A percentile compares a stretch with the other conserved stretches of the same genome.
Evolutionary conservation across 768 basidiomycete species (phyloP).

Genomic region (Filobasidium floriforme): DNA sequence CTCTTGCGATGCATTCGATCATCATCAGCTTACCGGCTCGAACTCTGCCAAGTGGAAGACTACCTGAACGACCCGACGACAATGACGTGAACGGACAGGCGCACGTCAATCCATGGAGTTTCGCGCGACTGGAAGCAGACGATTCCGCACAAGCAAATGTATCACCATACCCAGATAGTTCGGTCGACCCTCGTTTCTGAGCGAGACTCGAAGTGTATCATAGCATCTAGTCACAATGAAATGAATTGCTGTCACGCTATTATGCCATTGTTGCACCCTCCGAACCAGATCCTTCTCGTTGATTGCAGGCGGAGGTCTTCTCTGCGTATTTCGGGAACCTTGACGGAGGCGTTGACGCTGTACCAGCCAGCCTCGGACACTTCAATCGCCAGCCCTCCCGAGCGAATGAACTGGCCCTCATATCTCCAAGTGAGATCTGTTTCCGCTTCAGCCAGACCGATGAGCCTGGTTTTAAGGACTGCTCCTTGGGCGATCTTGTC

Average conservation of each 20-base stretch:
- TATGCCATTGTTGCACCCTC: not conserved
- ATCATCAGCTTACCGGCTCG: not conserved
- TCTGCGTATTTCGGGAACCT: not conserved
- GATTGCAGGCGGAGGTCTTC: not conserved
- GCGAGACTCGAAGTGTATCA: not conserved
- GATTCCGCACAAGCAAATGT: not conserved
- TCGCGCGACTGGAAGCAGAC: no score
- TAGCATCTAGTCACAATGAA: not conserved
- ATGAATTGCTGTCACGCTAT: not conserved
- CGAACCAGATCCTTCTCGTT: not conserved
- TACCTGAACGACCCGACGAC: not conserved
- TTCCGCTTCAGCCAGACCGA: not conserved
- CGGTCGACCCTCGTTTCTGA: not conserved
- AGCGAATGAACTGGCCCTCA: not conserved
- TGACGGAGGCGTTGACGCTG: not conserved
- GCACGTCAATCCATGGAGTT: no score
- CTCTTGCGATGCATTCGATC: not conserved
- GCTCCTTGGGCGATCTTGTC: not conserved
- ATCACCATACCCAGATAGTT: not conserved
- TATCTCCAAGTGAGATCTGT: not conserved
- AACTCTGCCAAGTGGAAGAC: not conserved
- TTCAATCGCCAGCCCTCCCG: not conserved
- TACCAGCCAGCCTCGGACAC: not conserved
- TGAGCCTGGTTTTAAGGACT: not conserved
- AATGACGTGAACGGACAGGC: no score